Percentiles rank a stretch among this genome's conserved stretches.
Evolutionary conservation across 2,329 filamentous ascomycete species (phyloP).

Genomic region (Celoporthe dispersa): DNA sequence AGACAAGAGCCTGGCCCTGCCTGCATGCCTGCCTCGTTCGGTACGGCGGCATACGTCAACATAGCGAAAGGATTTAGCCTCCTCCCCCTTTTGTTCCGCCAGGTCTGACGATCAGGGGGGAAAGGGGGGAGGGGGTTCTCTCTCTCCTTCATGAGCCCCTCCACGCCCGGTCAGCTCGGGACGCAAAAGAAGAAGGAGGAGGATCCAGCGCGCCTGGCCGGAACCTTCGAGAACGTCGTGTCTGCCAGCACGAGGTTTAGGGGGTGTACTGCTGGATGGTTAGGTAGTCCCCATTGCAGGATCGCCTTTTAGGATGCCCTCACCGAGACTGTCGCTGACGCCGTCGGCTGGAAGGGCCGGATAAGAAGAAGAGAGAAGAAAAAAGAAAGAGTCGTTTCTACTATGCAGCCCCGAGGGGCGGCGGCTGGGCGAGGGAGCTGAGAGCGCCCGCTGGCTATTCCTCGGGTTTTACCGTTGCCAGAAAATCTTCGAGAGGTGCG

Average conservation of each 20-base stretch:
- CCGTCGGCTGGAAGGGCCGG: background rate
- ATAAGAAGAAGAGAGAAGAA: background rate
- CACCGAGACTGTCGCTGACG: background rate
- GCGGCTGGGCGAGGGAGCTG: background rate
- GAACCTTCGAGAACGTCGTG: background rate
- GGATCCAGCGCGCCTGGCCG: background rate
- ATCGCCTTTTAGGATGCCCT: background rate
- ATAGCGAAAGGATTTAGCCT: background rate
- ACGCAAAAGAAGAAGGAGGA: background rate
- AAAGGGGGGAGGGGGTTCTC: too few species aligned
- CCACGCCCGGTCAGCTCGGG: background rate
- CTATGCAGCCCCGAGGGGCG: background rate
- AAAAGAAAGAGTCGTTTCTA: background rate
- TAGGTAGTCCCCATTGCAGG: background rate
- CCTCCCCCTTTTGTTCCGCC: slow-evolving; percentile 5
- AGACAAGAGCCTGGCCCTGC: background rate
- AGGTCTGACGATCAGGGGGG: background rate
- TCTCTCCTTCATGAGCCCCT: background rate
- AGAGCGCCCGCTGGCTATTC: background rate
- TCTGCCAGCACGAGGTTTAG: background rate
- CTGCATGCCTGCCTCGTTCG: background rate
- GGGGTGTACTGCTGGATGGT: background rate
- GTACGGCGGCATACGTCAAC: background rate
- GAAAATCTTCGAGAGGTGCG: background rate
- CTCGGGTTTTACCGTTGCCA: background rate